Base-by-base conservation (phyloP, 257 asterid species). In the Rubia yunnanensis region DNA sequence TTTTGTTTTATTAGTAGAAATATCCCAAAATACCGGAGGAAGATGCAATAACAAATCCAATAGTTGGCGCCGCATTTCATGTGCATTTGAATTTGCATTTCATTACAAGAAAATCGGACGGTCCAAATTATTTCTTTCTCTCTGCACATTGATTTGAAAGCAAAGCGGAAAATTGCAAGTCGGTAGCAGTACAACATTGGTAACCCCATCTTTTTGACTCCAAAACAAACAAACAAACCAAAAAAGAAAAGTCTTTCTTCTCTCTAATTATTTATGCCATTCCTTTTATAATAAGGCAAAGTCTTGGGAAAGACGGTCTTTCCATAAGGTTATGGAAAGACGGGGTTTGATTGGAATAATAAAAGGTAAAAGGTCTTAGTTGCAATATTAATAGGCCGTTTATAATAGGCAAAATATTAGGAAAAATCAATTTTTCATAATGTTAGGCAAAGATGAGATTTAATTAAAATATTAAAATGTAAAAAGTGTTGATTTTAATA, bases 161-260 rank as follows among this genome's bases (percentile, higher is more conserved):
- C 41, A 58, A 70, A 63, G 1, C 35, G 26, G 11, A 34, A 26
- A 14, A 5, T 31, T 60, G 32, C 32, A 57, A 68, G 52, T 15
- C 15, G 39, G 65, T 26, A 38, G 22, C n/a, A 10, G 66, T 44
- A 57, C 66, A 15, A 64, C 64, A 53, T 39, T 71, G 71, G 71
- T 66, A 58, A 71, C 71, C 67, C 56, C 61, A 70, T 64, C 65
- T 41, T 67, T 57, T 72, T 64, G 62, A 57, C 71, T 48, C 62
- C 63, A 11, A 72, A 72, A 48, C 48, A 57, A 65, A 65, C 53
- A 60, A 64, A 50, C 52, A 44, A 44, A 44, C 52, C 52, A 44
- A 50, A 50, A 50, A 72, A 63, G 68, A 49, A 70, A 75, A 63
- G 66, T 65, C 74, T 65, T 69, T 63, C 27, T 58, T 64, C 35